Conservation (phyloP, 2,329 filamentous ascomycete species). For the Xylaria digitata region DNA sequence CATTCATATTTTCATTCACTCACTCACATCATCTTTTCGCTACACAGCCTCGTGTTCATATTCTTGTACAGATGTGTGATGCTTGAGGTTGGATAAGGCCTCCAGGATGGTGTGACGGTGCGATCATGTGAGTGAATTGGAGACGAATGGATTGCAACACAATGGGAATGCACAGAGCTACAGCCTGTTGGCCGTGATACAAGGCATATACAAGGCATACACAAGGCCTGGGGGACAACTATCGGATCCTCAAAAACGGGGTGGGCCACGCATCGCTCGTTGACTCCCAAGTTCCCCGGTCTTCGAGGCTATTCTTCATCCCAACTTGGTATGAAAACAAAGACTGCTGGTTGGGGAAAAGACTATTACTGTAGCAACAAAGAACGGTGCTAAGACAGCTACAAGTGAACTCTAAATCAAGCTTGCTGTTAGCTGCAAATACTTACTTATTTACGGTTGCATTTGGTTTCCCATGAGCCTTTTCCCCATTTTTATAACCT, state of each 20-base stretch:
- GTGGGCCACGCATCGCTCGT: not conserved
- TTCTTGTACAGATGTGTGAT: not conserved
- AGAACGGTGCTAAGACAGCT: conserved; percentile 21
- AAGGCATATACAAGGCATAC: not conserved
- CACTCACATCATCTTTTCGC: not conserved
- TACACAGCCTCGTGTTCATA: conserved; percentile 5
- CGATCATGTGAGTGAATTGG: conserved; percentile 14
- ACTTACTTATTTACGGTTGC: conserved; percentile 5
- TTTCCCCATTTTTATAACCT: not conserved
- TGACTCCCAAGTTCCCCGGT: not conserved
- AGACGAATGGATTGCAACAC: not conserved
- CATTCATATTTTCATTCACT: not conserved
- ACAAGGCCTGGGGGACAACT: not conserved
- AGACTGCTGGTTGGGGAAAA: conserved; percentile 28
- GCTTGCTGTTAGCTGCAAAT: not conserved
- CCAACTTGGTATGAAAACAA: conserved; percentile 26
- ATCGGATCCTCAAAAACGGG: conserved; percentile 13
- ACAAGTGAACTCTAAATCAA: not conserved
- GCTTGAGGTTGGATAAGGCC: not conserved
- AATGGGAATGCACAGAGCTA: conserved; percentile 16
- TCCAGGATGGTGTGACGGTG: not conserved
- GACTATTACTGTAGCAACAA: conserved; percentile 23
- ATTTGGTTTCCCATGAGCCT: conserved; percentile 14
- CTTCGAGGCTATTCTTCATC: conserved; percentile 4
- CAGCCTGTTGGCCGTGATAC: conserved; percentile 16